phyloP scores from a whole-genome alignment of 179 eudicot species.

The Sideroxylon spinosum region DNA sequence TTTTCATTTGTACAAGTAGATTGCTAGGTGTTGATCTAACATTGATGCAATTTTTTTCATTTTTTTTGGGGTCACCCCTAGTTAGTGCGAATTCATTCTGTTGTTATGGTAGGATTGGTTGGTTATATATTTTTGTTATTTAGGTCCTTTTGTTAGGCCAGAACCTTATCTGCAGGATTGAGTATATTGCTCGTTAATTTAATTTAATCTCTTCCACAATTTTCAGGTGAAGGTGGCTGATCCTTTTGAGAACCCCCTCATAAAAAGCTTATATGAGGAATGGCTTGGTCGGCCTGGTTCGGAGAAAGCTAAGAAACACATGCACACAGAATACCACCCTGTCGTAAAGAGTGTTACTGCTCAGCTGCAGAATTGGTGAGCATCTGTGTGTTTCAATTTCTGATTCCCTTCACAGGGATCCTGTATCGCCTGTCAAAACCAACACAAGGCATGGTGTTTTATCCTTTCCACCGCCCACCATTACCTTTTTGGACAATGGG shows the following conservation, averaged over 20 bases:
- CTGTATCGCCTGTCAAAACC: not conserved
- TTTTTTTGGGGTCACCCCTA: too few relatives aligned
- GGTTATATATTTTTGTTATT: too few relatives aligned
- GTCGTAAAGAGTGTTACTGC: constrained; percentile 72
- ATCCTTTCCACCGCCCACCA: not conserved
- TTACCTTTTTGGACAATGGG: constrained; percentile 5
- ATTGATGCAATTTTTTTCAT: too few relatives aligned
- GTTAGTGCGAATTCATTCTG: too few relatives aligned
- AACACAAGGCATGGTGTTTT: not conserved
- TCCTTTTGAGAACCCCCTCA: constrained; percentile 70
- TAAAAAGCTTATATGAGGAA: constrained; percentile 57
- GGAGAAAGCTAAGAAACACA: constrained; percentile 65
- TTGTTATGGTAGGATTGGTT: too few relatives aligned
- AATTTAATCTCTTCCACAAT: constrained; percentile 9
- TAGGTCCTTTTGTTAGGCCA: not conserved
- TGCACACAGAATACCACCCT: constrained; percentile 84
- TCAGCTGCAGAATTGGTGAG: constrained; percentile 85
- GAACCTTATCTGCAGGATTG: not conserved
- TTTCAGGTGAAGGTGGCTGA: constrained; percentile 59
- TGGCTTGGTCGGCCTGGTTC: constrained; percentile 92
- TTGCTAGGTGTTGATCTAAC: too few relatives aligned
- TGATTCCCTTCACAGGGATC: not conserved
- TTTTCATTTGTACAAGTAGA: too few relatives aligned
- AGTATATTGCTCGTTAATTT: not conserved
- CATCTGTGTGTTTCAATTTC: not conserved